Evolutionary conservation across 2,329 filamentous ascomycete genomes (phyloP).

Genomic region (Neonectria faginata): DNA sequence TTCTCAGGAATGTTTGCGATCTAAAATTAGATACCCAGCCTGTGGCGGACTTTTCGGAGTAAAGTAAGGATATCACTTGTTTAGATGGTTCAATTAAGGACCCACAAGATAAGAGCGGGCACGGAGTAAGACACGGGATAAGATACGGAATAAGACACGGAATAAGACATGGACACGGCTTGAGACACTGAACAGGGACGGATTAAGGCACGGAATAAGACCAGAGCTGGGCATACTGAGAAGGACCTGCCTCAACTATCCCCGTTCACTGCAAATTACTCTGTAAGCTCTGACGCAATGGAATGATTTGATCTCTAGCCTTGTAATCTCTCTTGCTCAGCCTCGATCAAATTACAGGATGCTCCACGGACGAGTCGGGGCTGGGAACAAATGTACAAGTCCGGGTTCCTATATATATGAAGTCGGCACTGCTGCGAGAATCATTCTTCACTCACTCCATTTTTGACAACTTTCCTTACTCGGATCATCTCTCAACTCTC

Average conservation of each 20-base stretch:
- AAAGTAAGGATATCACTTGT: too few relatives aligned
- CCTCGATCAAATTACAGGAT: neutral
- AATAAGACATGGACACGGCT: conserved; percentile 11
- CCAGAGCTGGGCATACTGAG: neutral
- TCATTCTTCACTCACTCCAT: neutral
- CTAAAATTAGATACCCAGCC: neutral
- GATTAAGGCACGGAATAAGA: conserved; percentile 7
- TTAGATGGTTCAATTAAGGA: neutral
- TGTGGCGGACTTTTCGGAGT: neutral
- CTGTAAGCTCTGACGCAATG: neutral
- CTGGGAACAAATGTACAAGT: neutral
- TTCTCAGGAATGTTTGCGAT: conserved; percentile 20
- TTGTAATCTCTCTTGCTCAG: neutral
- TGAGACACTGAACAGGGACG: neutral
- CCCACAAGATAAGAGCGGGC: neutral
- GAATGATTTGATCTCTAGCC: neutral
- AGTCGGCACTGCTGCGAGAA: too few relatives aligned
- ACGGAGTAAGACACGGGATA: conserved; percentile 31
- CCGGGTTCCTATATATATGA: neutral
- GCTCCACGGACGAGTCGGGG: neutral
- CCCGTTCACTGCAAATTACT: neutral
- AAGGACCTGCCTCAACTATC: neutral
- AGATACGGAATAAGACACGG: conserved; percentile 5
- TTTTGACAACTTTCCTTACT: neutral
- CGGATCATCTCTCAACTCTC: neutral